Conservation (phyloP, 129 eudicot genomes). For the Saussurea involucrata region DNA sequence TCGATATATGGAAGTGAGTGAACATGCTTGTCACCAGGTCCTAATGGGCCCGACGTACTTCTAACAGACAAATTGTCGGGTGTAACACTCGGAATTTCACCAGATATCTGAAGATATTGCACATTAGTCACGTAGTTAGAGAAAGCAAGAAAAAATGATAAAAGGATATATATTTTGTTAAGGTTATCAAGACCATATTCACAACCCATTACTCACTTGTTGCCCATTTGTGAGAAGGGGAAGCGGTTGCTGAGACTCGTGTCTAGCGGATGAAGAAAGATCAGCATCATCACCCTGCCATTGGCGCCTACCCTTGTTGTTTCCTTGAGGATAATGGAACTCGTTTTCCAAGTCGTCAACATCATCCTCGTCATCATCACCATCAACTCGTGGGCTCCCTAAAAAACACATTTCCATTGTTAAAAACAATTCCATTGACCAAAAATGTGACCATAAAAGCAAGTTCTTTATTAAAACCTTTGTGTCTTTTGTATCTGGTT, state of each 20-base stretch:
- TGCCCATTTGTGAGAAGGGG: conserved; percentile 81
- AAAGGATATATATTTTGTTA: background rate
- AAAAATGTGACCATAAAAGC: conserved; percentile 11
- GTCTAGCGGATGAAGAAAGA: conserved; percentile 86
- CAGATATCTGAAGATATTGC: conserved; percentile 51
- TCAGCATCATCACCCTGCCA: conserved; percentile 85
- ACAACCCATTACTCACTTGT: conserved; percentile 41
- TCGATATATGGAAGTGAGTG: conserved; percentile 77
- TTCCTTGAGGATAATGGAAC: conserved; percentile 69
- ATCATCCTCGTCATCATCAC: conserved; percentile 92
- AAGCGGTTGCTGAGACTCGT: conserved; percentile 75
- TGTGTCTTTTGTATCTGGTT: conserved; percentile 74
- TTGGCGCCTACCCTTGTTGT: conserved; percentile 54
- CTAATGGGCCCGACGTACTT: conserved; percentile 88
- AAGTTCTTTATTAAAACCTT: conserved; percentile 32
- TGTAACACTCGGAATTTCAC: conserved; percentile 72
- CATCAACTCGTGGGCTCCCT: conserved; percentile 85
- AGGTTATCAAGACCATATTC: background rate
- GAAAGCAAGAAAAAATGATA: background rate
- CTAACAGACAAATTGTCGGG: conserved; percentile 75
- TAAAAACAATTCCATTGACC: background rate
- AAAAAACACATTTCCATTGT: background rate
- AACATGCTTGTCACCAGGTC: conserved; percentile 67
- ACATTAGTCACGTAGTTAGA: background rate
- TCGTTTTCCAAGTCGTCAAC: conserved; percentile 88